Percentiles rank a stretch among this genome's conserved stretches.
Conservation (phyloP, 176 grass and related monocot species). For the Secale cereale region DNA sequence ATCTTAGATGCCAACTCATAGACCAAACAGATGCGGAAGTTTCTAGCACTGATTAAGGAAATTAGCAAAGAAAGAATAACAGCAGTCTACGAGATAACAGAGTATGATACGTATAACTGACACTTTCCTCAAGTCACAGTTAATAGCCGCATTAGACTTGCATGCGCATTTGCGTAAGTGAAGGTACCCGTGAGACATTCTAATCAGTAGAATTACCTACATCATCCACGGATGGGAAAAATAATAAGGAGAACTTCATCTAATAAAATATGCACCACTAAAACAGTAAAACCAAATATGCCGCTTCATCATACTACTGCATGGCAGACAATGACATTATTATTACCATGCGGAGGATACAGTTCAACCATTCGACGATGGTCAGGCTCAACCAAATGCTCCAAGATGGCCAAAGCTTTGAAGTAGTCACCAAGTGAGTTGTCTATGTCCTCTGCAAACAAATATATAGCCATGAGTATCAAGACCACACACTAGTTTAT, state of each 20-base stretch:
- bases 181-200: neutral
- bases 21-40: slow-evolving; percentile 91
- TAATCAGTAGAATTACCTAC: neutral
- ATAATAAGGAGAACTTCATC: neutral
- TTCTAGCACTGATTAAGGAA: slow-evolving; percentile 60
- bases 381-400: slow-evolving; percentile 69
- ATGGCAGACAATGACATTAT: neutral
- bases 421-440: slow-evolving; percentile 81
- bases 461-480: neutral
- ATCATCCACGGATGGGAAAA: neutral
- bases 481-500: neutral
- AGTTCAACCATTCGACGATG: slow-evolving; percentile 82
- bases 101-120: neutral
- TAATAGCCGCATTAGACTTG: neutral
- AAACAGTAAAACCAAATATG: slow-evolving; percentile 20
- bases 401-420: slow-evolving; percentile 83
- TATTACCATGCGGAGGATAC: slow-evolving; percentile 57
- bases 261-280: neutral
- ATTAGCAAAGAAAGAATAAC: slow-evolving; percentile 12
- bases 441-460: slow-evolving; percentile 87
- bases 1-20: slow-evolving; percentile 59
- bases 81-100: neutral
- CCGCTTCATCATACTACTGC: slow-evolving; percentile 4
- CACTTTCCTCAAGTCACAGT: neutral
- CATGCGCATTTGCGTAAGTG: slow-evolving; percentile 1